A percentile compares a stretch with the other conserved stretches of the same genome.
phyloP scores from a whole-genome alignment of 1,139 yeast genomes.

The Yamadazyma aaseri region DNA sequence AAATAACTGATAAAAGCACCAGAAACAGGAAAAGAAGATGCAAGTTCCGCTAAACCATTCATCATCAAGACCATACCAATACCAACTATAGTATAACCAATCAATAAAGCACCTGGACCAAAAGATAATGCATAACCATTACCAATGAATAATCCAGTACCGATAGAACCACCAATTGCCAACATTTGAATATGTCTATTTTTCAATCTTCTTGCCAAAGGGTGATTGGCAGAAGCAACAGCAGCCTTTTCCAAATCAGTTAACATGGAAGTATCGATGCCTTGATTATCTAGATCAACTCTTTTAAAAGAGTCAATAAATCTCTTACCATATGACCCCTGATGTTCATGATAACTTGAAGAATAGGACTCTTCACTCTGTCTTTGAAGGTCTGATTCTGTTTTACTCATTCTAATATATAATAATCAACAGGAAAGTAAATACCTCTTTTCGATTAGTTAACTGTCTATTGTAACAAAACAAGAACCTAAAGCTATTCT shows the following conservation, averaged over 20 bases:
- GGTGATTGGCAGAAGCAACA: constrained; percentile 38
- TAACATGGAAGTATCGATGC: constrained; percentile 31
- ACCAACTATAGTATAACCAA: constrained; percentile 48
- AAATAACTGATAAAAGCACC: constrained; percentile 60
- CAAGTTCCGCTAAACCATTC: constrained; percentile 60
- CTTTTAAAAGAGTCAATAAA: constrained; percentile 41
- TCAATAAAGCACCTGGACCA: constrained; percentile 67
- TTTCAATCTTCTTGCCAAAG: constrained; percentile 36
- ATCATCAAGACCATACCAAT: constrained; percentile 50
- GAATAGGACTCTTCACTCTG: constrained; percentile 1
- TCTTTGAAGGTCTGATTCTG: neutral
- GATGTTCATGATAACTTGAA: neutral
- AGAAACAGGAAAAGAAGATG: constrained; percentile 59
- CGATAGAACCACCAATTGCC: constrained; percentile 45
- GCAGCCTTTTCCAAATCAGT: constrained; percentile 36
- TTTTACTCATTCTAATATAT: constrained; percentile 5
- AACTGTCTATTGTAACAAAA: no score
- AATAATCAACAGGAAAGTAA: no score
- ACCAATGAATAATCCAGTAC: constrained; percentile 59
- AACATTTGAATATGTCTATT: constrained; percentile 46
- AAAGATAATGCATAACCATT: constrained; percentile 61
- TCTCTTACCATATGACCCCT: constrained; percentile 16
- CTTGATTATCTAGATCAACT: constrained; percentile 40
- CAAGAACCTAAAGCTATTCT: no score
- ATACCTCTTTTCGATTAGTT: no score